These are phyloP conservation scores for Fusarium dimerum DNA, from an alignment of 2,329 filamentous ascomycete genomes.

Conservation along the genomic window DNA sequence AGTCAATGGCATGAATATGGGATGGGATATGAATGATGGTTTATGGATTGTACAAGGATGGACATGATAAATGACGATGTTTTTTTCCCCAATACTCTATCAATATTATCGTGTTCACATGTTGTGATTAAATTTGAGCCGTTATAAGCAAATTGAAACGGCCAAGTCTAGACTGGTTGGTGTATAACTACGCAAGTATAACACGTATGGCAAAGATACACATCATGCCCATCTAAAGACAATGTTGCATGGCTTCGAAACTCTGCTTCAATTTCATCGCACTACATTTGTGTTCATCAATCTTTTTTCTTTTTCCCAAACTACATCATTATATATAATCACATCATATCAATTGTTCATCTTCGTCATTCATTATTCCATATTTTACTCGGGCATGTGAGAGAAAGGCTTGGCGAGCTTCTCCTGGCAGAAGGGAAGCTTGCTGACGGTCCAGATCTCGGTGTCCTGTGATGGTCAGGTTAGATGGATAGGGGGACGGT, in stretches of 20 bases:
- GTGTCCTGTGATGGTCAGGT: conserved; percentile 49
- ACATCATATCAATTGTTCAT: conserved; percentile 7
- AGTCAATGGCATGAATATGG: conserved; percentile 1
- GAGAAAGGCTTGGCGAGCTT: conserved; percentile 62
- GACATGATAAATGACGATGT: conserved; percentile 7
- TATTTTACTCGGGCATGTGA: conserved; percentile 60
- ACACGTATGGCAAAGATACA: too few relatives aligned
- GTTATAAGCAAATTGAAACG: too few relatives aligned
- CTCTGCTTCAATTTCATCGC: too few relatives aligned
- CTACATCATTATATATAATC: not conserved
- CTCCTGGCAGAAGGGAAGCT: conserved; percentile 71
- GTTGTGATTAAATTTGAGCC: too few relatives aligned
- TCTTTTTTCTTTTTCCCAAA: not conserved
- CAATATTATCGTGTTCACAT: too few relatives aligned
- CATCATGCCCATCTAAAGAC: too few relatives aligned
- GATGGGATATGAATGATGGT: not conserved
- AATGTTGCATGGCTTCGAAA: too few relatives aligned
- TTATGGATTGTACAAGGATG: conserved; percentile 2
- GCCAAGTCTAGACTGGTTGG: too few relatives aligned
- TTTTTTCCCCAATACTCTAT: not conserved
- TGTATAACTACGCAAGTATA: too few relatives aligned
- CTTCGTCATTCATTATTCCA: conserved; percentile 8
- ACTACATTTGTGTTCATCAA: too few relatives aligned
- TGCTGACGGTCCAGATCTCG: conserved; percentile 70
- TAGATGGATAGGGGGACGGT: too few relatives aligned